Evolutionary conservation across 352 stramenopile species (phyloP).

Genomic region (Phytophthora ramorum): DNA sequence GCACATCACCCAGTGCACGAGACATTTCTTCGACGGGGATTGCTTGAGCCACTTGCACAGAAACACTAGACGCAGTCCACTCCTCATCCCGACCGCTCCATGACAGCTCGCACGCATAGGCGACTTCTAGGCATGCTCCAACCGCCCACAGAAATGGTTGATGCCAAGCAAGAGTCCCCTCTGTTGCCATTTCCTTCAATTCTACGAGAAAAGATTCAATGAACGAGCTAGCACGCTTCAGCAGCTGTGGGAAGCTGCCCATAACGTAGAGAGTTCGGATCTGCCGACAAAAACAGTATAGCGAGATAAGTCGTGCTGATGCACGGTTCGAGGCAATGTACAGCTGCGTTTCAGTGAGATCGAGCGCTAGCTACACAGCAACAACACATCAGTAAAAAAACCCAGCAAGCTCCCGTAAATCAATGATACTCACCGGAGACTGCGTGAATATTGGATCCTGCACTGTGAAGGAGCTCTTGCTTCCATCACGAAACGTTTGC

Average conservation of each 20-base stretch:
- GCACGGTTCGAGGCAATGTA: conserved; percentile 63
- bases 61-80: conserved; percentile 56
- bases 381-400: background rate
- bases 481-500: conserved; percentile 24
- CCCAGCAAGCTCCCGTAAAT: no score
- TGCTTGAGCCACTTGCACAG: conserved; percentile 46
- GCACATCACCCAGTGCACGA: conserved; percentile 62
- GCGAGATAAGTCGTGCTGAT: conserved; percentile 56
- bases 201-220: conserved; percentile 58
- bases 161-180: conserved; percentile 40
- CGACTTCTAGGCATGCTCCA: conserved; percentile 77
- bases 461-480: conserved; percentile 29
- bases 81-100: conserved; percentile 77
- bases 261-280: conserved; percentile 81
- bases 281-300: conserved; percentile 85
- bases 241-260: conserved; percentile 68
- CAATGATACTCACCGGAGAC: conserved; percentile 52
- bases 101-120: conserved; percentile 76
- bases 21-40: conserved; percentile 71
- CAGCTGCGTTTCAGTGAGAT: conserved; percentile 53
- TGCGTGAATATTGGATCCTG: conserved; percentile 63
- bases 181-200: conserved; percentile 36
- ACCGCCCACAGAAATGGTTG: conserved; percentile 76
- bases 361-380: conserved; percentile 59
- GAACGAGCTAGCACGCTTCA: conserved; percentile 61